Percentiles rank a stretch among this genome's conserved stretches.
These are phyloP conservation scores for Knufia fluminis DNA, from an alignment of 2,329 filamentous ascomycete genomes.

Conservation along the genomic window DNA sequence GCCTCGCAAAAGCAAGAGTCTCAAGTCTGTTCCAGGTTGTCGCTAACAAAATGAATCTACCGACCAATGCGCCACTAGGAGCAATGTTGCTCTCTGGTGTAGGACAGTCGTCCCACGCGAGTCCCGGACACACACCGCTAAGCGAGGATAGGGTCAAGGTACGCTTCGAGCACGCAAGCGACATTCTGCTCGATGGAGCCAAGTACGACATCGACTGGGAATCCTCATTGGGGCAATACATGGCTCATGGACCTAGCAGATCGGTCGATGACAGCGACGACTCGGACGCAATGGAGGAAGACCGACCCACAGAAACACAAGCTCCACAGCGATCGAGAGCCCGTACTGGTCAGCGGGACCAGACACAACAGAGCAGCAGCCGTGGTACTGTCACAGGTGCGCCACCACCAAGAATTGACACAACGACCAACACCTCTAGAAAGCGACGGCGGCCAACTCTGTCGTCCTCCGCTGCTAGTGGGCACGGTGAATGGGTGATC, in stretches of 20 bases:
- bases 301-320: not conserved
- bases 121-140: conserved; percentile 59
- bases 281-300: conserved; percentile 16
- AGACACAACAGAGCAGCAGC: not conserved
- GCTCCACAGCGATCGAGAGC: not conserved
- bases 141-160: conserved; percentile 62
- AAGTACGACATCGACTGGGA: conserved; percentile 20
- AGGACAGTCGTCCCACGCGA: conserved; percentile 51
- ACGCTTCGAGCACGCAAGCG: conserved; percentile 45
- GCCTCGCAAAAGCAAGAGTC: conserved; percentile 59
- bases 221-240: conserved; percentile 12
- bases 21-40: conserved; percentile 69
- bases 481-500: conserved; percentile 47
- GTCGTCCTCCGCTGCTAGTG: not conserved
- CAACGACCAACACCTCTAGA: not conserved
- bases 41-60: conserved; percentile 67
- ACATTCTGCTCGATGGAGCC: conserved; percentile 35
- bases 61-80: conserved; percentile 50
- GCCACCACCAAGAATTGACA: not conserved
- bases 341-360: not conserved
- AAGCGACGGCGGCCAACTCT: not conserved
- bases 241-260: conserved; percentile 13
- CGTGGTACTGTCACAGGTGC: not conserved
- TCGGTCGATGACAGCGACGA: not conserved
- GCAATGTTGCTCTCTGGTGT: conserved; percentile 53